phyloP scores from a whole-genome alignment of 2,329 filamentous ascomycete genomes.

The Cytospora piceae region DNA sequence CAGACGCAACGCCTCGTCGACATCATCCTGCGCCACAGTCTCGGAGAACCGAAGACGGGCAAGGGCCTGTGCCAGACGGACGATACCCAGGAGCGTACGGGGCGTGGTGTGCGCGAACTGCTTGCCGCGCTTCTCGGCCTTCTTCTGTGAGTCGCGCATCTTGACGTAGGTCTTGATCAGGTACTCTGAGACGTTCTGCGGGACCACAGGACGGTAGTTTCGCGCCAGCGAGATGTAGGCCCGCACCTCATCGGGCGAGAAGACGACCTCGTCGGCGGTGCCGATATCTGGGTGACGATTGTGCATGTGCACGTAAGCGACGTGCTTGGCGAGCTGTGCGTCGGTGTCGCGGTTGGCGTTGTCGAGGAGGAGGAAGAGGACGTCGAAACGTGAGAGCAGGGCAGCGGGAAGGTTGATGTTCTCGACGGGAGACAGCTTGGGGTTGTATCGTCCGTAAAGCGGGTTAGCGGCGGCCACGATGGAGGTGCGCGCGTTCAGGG shows the following conservation, averaged over 20 bases:
- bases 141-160: conserved; percentile 88
- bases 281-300: conserved; percentile 82
- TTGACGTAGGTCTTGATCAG: conserved; percentile 96
- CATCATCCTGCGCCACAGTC: conserved; percentile 85
- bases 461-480: conserved; percentile 97
- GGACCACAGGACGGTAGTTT: conserved; percentile 84
- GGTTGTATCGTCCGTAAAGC: conserved; percentile 97
- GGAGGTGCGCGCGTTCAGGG: conserved; percentile 91
- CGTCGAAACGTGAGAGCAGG: conserved; percentile 93
- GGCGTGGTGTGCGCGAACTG: conserved; percentile 94
- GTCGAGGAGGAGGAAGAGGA: conserved; percentile 95
- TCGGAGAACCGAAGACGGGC: conserved; percentile 88
- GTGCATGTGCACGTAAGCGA: conserved; percentile 96
- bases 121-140: conserved; percentile 87
- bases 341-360: conserved; percentile 88
- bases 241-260: conserved; percentile 89
- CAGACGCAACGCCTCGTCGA: conserved; percentile 90
- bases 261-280: conserved; percentile 64
- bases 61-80: conserved; percentile 91
- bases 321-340: conserved; percentile 92
- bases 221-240: conserved; percentile 95
- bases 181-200: conserved; percentile 87
- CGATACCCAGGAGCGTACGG: conserved; percentile 87
- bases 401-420: conserved; percentile 99
- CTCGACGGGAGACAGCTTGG: conserved; percentile 93